Evolutionary conservation across 2,329 filamentous ascomycete genomes (phyloP).

Genomic region (Diplodia mutila): DNA sequence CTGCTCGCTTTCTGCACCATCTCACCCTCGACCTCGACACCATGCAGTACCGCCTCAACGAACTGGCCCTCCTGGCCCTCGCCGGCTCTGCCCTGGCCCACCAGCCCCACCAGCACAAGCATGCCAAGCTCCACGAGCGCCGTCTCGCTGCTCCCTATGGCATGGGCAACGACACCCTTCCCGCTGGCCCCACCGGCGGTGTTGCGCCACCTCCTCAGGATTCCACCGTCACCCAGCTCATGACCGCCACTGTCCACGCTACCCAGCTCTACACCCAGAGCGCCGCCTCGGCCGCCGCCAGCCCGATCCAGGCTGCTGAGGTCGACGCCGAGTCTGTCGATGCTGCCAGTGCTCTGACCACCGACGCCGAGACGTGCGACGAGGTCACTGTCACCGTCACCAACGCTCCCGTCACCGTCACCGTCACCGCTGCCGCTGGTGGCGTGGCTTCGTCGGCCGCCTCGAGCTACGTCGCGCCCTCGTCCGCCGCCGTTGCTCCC

Average conservation of each 20-base stretch:
- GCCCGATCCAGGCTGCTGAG: constrained; percentile 19
- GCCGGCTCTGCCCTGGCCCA: constrained; percentile 43
- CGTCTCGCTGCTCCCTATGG: constrained; percentile 31
- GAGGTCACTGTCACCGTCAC: constrained; percentile 45
- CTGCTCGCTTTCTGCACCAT: constrained; percentile 28
- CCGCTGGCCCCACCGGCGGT: constrained; percentile 24
- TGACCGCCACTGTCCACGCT: constrained; percentile 28
- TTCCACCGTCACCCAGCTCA: constrained; percentile 29
- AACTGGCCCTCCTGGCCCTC: constrained; percentile 50
- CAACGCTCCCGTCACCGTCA: constrained; percentile 35
- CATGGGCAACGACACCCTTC: constrained; percentile 34
- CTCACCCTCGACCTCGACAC: constrained; percentile 27
- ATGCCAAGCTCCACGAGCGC: constrained; percentile 25
- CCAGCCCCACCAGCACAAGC: constrained; percentile 35
- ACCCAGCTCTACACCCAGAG: constrained; percentile 31
- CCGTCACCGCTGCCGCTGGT: constrained; percentile 36
- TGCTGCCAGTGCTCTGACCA: constrained; percentile 24
- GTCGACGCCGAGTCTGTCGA: constrained; percentile 33
- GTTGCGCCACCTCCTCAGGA: constrained; percentile 25
- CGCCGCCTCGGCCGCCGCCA: constrained; percentile 26
- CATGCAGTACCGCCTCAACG: constrained; percentile 42
- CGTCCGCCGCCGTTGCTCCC: constrained; percentile 27
- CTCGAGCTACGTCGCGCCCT: constrained; percentile 27
- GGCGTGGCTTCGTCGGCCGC: constrained; percentile 13
- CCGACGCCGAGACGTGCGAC: constrained; percentile 43